These are phyloP conservation scores for Paramecium tetraurelia DNA, from an alignment of 73 alveolate species.

Conservation along the genomic window DNA sequence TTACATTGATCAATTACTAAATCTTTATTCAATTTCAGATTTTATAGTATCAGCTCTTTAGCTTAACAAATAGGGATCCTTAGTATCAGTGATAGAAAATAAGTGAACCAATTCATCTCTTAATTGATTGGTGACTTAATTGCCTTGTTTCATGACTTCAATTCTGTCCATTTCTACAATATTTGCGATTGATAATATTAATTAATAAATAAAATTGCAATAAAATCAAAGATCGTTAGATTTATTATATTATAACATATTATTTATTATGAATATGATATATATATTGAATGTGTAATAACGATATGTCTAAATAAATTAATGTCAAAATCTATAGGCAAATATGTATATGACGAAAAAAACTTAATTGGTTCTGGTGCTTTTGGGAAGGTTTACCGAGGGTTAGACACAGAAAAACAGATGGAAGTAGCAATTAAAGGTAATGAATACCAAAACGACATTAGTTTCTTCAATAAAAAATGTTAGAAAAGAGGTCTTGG, in stretches of 20 bases:
- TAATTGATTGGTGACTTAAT: neutral
- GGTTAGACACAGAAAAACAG: neutral
- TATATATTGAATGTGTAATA: neutral
- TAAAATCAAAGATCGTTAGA: neutral
- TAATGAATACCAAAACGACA: neutral
- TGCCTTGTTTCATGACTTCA: conserved; percentile 4
- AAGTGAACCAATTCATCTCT: neutral
- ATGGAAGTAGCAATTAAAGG: neutral
- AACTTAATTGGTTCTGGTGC: neutral
- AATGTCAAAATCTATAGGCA: neutral
- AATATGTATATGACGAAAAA: neutral
- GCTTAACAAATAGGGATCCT: neutral
- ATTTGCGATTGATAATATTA: neutral
- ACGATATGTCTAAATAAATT: neutral
- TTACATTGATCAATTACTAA: neutral
- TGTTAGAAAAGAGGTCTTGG: neutral
- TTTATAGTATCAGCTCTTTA: conserved; percentile 8
- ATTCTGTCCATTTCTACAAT: neutral
- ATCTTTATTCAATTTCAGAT: conserved; percentile 10
- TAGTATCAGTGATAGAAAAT: neutral
- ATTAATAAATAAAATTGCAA: neutral
- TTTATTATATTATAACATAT: neutral
- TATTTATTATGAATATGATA: neutral
- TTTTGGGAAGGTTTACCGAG: neutral
- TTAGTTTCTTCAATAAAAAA: neutral